A percentile compares a stretch with the other conserved stretches of the same genome.
These are phyloP conservation scores for Suhomyces maxii DNA, from an alignment of 1,139 yeast species.

Conservation along the genomic window DNA sequence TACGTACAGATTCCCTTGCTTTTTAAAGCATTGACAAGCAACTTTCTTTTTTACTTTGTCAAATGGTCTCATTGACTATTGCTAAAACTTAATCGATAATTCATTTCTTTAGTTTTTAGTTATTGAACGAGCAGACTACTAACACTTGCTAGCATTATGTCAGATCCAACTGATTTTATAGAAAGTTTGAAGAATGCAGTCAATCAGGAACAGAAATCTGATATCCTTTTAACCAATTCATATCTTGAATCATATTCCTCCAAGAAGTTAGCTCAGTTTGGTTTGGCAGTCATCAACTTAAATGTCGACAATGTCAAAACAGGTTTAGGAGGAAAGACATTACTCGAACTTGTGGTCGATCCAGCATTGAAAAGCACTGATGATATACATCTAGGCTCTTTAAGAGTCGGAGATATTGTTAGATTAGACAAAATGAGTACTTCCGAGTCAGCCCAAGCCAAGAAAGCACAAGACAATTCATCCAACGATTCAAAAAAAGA, in stretches of 20 bases:
- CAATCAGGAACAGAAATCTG: constrained; percentile 58
- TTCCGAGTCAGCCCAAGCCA: constrained; percentile 16
- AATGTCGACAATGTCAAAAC: constrained; percentile 60
- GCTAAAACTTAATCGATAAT: no score
- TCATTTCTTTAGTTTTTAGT: no score
- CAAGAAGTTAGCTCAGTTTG: constrained; percentile 63
- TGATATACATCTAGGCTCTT: constrained; percentile 52
- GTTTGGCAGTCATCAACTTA: constrained; percentile 74
- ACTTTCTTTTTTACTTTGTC: no score
- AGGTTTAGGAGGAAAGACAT: constrained; percentile 77
- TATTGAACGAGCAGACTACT: constrained; percentile 1
- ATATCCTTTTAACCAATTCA: constrained; percentile 52
- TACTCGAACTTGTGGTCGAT: constrained; percentile 67
- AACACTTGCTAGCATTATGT: constrained; percentile 5
- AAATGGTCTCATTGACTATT: no score
- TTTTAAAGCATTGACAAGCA: not conserved
- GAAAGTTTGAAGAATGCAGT: constrained; percentile 52
- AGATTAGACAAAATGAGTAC: constrained; percentile 41
- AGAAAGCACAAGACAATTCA: constrained; percentile 19
- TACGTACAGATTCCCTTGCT: constrained; percentile 19
- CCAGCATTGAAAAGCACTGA: constrained; percentile 43
- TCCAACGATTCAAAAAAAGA: constrained; percentile 13
- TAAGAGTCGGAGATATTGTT: constrained; percentile 80
- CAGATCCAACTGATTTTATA: constrained; percentile 20
- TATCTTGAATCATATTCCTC: constrained; percentile 57